phyloP scores from a whole-genome alignment of 805 yeast species.

The Saturnispora besseyi region DNA sequence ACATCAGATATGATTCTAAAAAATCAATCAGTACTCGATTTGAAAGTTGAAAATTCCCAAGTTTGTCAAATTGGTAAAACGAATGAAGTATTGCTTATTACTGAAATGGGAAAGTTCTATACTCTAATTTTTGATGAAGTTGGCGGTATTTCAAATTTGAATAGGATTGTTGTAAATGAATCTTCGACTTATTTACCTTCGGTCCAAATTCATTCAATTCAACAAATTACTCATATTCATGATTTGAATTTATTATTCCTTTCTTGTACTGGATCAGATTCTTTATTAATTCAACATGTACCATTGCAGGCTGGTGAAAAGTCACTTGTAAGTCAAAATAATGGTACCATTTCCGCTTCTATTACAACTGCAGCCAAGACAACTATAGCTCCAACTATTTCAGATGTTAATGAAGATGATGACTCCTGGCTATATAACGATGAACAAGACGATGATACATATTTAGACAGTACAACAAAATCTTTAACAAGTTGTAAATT shows the following conservation, averaged over 20 bases:
- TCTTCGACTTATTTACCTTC: constrained; percentile 15
- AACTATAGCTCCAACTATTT: not conserved
- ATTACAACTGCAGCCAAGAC: not conserved
- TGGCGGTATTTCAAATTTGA: constrained; percentile 29
- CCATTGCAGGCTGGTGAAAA: constrained; percentile 5
- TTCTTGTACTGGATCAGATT: constrained; percentile 52
- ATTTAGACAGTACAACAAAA: constrained; percentile 6
- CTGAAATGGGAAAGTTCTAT: constrained; percentile 36
- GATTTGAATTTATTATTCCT: constrained; percentile 43
- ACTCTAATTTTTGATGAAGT: constrained; percentile 27
- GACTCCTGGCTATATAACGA: constrained; percentile 34
- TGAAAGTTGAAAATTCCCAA: constrained; percentile 47
- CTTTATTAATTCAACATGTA: constrained; percentile 37
- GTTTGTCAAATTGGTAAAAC: constrained; percentile 27
- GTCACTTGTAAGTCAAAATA: not conserved
- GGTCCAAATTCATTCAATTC: constrained; percentile 28
- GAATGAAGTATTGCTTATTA: constrained; percentile 32
- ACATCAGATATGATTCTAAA: constrained; percentile 32
- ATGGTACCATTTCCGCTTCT: not conserved
- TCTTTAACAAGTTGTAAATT: constrained; percentile 29
- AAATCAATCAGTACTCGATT: constrained; percentile 42
- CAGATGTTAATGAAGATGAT: constrained; percentile 31
- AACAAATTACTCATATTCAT: constrained; percentile 31
- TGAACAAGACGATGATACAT: constrained; percentile 24
- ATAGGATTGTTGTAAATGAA: constrained; percentile 17